Percentiles rank a stretch among this genome's conserved stretches.
Evolutionary conservation across 2,329 filamentous ascomycete genomes (phyloP).

Genomic region (Stachybotrys chlorohalonatus): DNA sequence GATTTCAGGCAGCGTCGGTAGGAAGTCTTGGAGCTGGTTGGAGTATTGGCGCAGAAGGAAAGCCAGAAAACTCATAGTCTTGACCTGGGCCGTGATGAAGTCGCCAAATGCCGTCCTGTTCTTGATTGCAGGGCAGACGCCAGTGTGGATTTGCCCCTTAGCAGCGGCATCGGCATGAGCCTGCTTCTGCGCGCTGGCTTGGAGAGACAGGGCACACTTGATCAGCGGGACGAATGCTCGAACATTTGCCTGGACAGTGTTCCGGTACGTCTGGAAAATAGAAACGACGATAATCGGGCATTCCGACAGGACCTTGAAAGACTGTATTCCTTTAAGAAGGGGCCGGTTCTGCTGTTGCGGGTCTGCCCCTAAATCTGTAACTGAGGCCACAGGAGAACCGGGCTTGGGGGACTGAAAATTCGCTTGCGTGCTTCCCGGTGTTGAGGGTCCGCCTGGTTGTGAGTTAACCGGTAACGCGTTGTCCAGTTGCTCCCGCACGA

Average conservation of each 20-base stretch:
- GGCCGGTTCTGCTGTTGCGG: constrained; percentile 72
- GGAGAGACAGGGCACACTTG: constrained; percentile 77
- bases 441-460: constrained; percentile 54
- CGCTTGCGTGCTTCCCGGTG: constrained; percentile 54
- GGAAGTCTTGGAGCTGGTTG: constrained; percentile 77
- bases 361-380: constrained; percentile 73
- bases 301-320: constrained; percentile 96
- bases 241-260: constrained; percentile 73
- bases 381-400: constrained; percentile 77
- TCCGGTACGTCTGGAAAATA: constrained; percentile 88
- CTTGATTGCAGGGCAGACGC: constrained; percentile 87
- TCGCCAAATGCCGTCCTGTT: constrained; percentile 93
- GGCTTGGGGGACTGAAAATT: constrained; percentile 84
- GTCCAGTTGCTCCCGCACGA: constrained; percentile 93
- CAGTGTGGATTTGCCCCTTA: constrained; percentile 77
- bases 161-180: constrained; percentile 79
- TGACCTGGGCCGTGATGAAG: constrained; percentile 95
- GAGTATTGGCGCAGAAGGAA: constrained; percentile 86
- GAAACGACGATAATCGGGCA: constrained; percentile 98
- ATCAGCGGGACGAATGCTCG: constrained; percentile 89
- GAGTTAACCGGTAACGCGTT: constrained; percentile 48
- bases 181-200: constrained; percentile 87
- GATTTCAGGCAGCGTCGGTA: constrained; percentile 76
- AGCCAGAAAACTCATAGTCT: constrained; percentile 97
- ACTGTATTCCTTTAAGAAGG: constrained; percentile 89